Conservation (phyloP, 148 eudicot species). For the Camellia japonica region DNA sequence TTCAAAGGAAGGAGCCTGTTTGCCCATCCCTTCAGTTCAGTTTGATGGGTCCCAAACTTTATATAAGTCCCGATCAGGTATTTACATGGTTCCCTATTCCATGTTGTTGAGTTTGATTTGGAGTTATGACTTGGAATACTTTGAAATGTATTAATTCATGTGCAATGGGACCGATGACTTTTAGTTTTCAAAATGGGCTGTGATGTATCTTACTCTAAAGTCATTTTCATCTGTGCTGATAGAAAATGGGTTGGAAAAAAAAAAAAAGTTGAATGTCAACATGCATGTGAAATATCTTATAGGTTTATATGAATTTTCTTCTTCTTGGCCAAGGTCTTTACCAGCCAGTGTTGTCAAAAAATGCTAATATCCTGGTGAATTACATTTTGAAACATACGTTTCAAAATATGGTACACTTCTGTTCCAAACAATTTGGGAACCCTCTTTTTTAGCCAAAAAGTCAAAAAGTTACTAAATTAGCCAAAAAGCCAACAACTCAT, state of each 20-base stretch:
- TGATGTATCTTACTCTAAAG: background rate
- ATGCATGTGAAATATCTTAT: background rate
- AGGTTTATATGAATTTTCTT: background rate
- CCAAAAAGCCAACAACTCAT: no score
- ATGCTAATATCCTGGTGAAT: background rate
- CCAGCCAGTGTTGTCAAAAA: background rate
- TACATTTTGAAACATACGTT: background rate
- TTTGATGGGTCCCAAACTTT: constrained; percentile 97
- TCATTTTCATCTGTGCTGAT: background rate
- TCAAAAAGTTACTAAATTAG: no score
- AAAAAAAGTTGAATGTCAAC: background rate
- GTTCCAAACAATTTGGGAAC: no score
- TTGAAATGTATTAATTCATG: background rate
- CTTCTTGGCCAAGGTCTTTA: background rate
- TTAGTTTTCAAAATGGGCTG: background rate
- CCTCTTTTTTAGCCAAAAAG: no score
- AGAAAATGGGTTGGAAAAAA: background rate
- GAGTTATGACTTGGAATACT: background rate
- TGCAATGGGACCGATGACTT: background rate
- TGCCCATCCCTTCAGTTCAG: constrained; percentile 90
- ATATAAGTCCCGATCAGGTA: constrained; percentile 94
- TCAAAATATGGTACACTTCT: background rate
- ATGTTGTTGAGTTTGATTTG: background rate
- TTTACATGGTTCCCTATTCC: background rate
- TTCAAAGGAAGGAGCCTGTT: constrained; percentile 93